Base-by-base conservation (phyloP, 805 yeast species). In the Cyberlindnera maritima region DNA sequence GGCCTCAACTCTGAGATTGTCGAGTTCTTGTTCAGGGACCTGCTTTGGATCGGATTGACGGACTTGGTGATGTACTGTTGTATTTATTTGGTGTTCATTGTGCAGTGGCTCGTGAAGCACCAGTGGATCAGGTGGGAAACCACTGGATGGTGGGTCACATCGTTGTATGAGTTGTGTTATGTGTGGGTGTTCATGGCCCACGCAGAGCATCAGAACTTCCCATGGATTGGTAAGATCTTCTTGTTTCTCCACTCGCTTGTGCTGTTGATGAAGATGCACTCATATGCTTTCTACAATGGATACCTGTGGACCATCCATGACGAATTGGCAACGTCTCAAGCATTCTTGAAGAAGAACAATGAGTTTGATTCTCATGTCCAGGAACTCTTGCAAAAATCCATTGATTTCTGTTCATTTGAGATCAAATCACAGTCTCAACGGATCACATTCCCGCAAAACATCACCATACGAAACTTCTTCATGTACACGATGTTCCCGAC, bases 221-320 rank as follows among this genome's bases (percentile, higher is more conserved):
- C 95, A 12, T 94, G 99, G 99, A 86, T 91, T 41, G 96, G 89
- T 2, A 82, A 83, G 60, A 91, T 91, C 36, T 94, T 88, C 59
- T 67, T 94, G 52, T 77, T 88, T 49, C 70, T 94, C 43, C 99
- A 94, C 62, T 80, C 90, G 11, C 71, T 89, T 41, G 98, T 94
- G 2, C 71, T 90, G 54, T 63, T 95, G 56, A 94, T 94, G 99
- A 94, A 94, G 63, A 85, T 85, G 81, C 98, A 94, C 64, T 90
- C 98, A 2, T 94, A 83, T 63, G 88, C 88, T 2, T 90, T 87
- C 60, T 94, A 83, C 69, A 91, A 91, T 61, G 99, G 98, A 0
- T 89, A 92, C 62, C 68, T 94, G 49, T 88, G 95, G 90, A 68
- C 64, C 29, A 78, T 84, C 37, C 58, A 63, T 19, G 65, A 69